Conservation (phyloP, 2,329 filamentous ascomycete species). For the Hirsutella minnesotensis region DNA sequence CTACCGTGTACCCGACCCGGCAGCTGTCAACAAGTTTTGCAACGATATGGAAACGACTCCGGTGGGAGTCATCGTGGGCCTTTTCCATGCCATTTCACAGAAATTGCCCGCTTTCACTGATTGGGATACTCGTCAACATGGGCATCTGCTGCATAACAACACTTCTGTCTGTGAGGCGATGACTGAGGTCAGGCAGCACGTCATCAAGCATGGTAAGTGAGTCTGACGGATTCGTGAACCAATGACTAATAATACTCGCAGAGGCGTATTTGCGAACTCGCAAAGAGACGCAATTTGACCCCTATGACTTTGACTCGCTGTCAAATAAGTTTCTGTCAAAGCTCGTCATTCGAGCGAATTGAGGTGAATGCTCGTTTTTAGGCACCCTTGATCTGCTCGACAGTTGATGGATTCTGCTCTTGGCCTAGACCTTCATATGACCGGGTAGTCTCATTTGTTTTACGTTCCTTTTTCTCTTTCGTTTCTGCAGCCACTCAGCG, state of each 20-base stretch:
- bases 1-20: conserved; percentile 79
- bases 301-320: conserved; percentile 84
- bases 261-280: conserved; percentile 79
- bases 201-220: conserved; percentile 73
- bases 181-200: conserved; percentile 88
- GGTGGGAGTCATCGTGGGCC: conserved; percentile 88
- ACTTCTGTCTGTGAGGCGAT: conserved; percentile 85
- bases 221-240: background rate
- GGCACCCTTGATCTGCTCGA: background rate
- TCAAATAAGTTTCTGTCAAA: conserved; percentile 97
- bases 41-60: conserved; percentile 92
- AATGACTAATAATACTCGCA: conserved; percentile 26
- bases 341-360: conserved; percentile 91
- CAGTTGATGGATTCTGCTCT: background rate
- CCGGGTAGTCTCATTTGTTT: conserved; percentile 18
- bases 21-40: conserved; percentile 87
- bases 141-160: conserved; percentile 84
- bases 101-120: conserved; percentile 87
- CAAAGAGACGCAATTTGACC: conserved; percentile 71
- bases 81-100: conserved; percentile 96
- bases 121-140: conserved; percentile 88
- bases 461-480: conserved; percentile 14
- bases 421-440: background rate
- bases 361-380: conserved; percentile 1
- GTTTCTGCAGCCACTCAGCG: conserved; percentile 27